Evolutionary conservation across 257 asterid genomes (phyloP).

Genomic region (Perilla frutescens): DNA sequence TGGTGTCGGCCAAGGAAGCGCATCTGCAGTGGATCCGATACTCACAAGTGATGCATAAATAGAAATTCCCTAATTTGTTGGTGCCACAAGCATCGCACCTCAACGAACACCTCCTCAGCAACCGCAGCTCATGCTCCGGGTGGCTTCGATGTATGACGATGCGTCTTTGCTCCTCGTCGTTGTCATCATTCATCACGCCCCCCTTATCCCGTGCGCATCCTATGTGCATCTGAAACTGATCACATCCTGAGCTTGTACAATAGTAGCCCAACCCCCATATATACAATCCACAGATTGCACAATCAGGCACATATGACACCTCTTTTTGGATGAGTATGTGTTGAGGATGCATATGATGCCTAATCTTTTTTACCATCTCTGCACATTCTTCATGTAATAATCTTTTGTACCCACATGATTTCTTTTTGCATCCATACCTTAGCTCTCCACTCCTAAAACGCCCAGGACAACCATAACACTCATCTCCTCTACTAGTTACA

Average conservation of each 20-base stretch:
- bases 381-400: not conserved
- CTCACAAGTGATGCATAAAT: not conserved
- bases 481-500: not conserved
- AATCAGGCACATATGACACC: no score
- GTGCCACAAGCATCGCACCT: constrained; percentile 4
- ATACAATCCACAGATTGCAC: no score
- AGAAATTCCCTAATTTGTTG: not conserved
- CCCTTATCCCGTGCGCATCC: no score
- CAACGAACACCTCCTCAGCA: not conserved
- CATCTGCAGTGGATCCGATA: not conserved
- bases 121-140: no score
- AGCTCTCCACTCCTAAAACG: not conserved
- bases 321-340: not conserved
- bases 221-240: no score
- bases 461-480: not conserved
- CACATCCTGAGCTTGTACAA: no score
- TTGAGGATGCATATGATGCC: not conserved
- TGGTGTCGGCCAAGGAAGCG: not conserved
- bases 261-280: no score
- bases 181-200: no score
- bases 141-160: no score
- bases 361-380: not conserved
- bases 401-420: no score
- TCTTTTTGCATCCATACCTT: no score
- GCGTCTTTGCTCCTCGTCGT: no score